Evolutionary conservation across 78 protist genomes (phyloP), one percentile per base, ranked within the genome.

Genomic region (Goniomonas avonlea): DNA sequence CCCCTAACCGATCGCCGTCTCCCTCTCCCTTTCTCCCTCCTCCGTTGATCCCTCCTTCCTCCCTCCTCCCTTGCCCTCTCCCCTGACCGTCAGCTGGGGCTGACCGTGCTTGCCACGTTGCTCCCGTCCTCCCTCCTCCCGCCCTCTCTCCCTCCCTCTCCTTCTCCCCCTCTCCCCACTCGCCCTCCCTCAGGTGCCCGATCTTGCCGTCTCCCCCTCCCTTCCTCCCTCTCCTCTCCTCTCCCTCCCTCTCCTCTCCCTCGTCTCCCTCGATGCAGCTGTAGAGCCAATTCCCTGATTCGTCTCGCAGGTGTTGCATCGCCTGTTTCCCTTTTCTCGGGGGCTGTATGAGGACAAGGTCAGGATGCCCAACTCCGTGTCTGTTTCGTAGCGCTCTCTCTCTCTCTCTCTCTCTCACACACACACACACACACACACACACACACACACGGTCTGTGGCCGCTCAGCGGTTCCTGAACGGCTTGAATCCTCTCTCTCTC

Each of bases 321-420:
- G 75, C 20, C 38, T 68, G 40, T 68, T 68, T 25, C 75, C 75
- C 31, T 27, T 41, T 37, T 20, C n/a, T 25, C n/a, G 75, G 5
- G 75, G 75, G 34, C 48, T 68, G 39, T 68, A 27, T 53, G 75
- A 68, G 8, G 75, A 68, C 75, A 68, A 68, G 56, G 75, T 68
- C n/a, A n/a, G n/a, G n/a, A n/a, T n/a, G n/a, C n/a, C n/a, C n/a
- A n/a, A n/a, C n/a, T n/a, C n/a, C n/a, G n/a, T n/a, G n/a, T n/a
- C n/a, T n/a, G n/a, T n/a, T n/a, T n/a, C n/a, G n/a, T n/a, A n/a
- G n/a, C n/a, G n/a, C n/a, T n/a, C n/a, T n/a, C n/a, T n/a, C n/a
- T n/a, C n/a, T n/a, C n/a, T n/a, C n/a, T n/a, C n/a, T n/a, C n/a
- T n/a, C n/a, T n/a, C n/a, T n/a, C n/a, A n/a, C n/a, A n/a, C n/a